Percentiles rank a stretch among this genome's conserved stretches.
Conservation (phyloP, 1,284 basidiomycete species). For the Cutaneotrichosporon spelunceum region DNA sequence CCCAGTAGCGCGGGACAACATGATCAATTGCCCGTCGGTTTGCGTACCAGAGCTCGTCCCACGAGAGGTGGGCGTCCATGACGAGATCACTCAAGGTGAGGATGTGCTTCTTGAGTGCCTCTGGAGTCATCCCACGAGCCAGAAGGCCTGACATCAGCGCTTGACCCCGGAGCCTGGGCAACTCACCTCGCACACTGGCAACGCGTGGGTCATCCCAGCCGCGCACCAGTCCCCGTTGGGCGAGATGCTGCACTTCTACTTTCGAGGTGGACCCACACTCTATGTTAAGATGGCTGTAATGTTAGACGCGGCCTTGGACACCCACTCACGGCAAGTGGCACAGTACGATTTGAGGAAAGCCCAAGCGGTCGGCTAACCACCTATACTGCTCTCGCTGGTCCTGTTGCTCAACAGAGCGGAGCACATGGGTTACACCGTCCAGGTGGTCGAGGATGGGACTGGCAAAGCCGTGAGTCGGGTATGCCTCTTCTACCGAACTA, state of each 20-base stretch:
- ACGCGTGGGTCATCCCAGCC: conserved; percentile 9
- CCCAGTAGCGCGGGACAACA: conserved; percentile 3
- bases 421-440: conserved; percentile 3
- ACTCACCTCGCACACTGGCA: background rate
- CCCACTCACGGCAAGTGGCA: background rate
- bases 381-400: background rate
- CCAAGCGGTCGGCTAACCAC: background rate
- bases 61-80: background rate
- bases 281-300: background rate
- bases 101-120: conserved; percentile 2
- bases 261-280: background rate
- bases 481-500: background rate
- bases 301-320: background rate
- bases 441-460: conserved; percentile 6
- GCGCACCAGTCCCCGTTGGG: background rate
- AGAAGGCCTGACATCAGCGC: background rate
- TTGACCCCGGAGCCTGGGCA: too few species aligned
- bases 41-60: conserved; percentile 3
- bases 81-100: background rate
- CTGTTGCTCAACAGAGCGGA: background rate
- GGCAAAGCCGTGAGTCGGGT: conserved; percentile 3
- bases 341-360: background rate
- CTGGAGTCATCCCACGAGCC: conserved; percentile 4
- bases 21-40: conserved; percentile 7
- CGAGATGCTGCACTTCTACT: background rate